phyloP scores from a whole-genome alignment of 192 early-diverging fungal genomes.

The Paraglomus brasilianum region DNA sequence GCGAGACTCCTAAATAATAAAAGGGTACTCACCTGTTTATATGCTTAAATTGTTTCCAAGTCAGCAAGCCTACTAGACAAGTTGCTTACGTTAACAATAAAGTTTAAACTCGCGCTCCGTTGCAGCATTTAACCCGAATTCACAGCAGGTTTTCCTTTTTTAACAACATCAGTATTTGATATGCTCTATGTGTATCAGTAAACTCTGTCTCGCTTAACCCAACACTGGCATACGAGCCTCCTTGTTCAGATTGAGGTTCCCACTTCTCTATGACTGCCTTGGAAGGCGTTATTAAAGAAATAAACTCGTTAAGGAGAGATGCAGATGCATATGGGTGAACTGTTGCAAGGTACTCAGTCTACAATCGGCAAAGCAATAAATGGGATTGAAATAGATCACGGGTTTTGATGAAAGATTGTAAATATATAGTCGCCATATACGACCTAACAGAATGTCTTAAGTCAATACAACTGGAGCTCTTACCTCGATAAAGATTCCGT shows the following conservation, averaged over 20 bases:
- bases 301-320: constrained; percentile 36
- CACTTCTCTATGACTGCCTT: constrained; percentile 38
- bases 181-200: constrained; percentile 42
- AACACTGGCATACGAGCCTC: constrained; percentile 38
- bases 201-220: constrained; percentile 42
- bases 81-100: too few relatives aligned
- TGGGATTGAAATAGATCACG: neutral
- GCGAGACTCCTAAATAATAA: too few relatives aligned
- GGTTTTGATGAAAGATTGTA: neutral
- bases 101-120: too few relatives aligned
- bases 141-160: constrained; percentile 40
- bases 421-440: neutral
- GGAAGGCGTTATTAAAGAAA: constrained; percentile 38
- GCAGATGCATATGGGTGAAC: constrained; percentile 32
- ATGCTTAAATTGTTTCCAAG: too few relatives aligned
- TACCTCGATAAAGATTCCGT: constrained; percentile 45
- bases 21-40: too few relatives aligned
- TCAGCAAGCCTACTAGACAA: too few relatives aligned
- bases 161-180: constrained; percentile 44
- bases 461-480: neutral
- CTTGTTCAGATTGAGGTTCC: constrained; percentile 23
- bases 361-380: neutral
- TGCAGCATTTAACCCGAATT: neutral
- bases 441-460: too few relatives aligned
- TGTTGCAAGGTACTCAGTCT: constrained; percentile 43